These are phyloP conservation scores for Penicillium sp. DNA, from an alignment of 2,329 filamentous ascomycete species.

Conservation along the genomic window DNA sequence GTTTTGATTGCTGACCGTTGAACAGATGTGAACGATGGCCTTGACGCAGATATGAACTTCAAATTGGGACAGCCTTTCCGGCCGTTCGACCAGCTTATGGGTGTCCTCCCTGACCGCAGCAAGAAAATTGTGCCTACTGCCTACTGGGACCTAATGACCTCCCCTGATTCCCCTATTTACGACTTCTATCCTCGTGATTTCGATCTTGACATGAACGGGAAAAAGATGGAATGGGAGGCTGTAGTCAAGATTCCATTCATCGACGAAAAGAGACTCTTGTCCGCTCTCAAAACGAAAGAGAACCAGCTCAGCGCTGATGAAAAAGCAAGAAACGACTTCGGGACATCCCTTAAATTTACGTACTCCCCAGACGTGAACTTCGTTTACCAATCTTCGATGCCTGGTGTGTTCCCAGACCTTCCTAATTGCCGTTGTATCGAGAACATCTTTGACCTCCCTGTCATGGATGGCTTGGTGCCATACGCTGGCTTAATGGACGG, in stretches of 20 bases:
- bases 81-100: conserved; percentile 97
- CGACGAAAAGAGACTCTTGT: conserved; percentile 79
- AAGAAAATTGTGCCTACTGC: conserved; percentile 89
- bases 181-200: conserved; percentile 98
- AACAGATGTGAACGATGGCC: conserved; percentile 79
- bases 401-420: conserved; percentile 87
- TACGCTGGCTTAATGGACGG: conserved; percentile 81
- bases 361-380: conserved; percentile 76
- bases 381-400: conserved; percentile 80
- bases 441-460: conserved; percentile 93
- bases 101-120: conserved; percentile 92
- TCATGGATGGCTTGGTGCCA: conserved; percentile 83
- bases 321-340: conserved; percentile 81
- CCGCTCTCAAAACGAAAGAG: conserved; percentile 84
- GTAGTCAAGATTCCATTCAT: conserved; percentile 99
- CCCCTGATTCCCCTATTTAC: conserved; percentile 83
- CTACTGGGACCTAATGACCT: conserved; percentile 92
- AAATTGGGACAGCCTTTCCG: conserved; percentile 91
- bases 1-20: conserved; percentile 21
- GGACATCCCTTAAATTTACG: conserved; percentile 88
- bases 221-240: conserved; percentile 99
- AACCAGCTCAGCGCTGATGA: conserved; percentile 74
- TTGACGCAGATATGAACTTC: conserved; percentile 86
- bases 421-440: conserved; percentile 85
- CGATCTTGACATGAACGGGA: conserved; percentile 97